Evolutionary conservation across 495 filamentous ascomycete genomes (phyloP), one percentile per base, ranked within the genome.

Genomic region (Chaetomium cochliodes): DNA sequence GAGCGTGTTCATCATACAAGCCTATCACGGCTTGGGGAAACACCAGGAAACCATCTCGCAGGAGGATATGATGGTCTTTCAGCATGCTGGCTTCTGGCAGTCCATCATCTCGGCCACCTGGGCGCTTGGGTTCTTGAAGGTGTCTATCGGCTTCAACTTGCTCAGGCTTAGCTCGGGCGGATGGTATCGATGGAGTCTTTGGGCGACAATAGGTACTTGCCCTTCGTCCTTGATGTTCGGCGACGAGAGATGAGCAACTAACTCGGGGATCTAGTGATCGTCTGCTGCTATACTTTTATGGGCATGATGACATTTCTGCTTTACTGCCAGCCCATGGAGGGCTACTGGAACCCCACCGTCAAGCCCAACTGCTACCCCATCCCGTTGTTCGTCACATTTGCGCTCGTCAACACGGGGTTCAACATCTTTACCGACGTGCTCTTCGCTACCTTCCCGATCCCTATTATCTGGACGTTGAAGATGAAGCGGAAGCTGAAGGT

Each of bases 121-220:
- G 57, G 73, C 71, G 0, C 71, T 79, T 30, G 70, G 71, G 23
- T 65, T 79, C 20, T 69, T 79, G 50, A 81, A 81, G 67, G 66
- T 79, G 49, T 78, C 79, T 2, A 73, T 79, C 33, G 73, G 69
- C 26, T 53, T 72, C 53, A 65, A 64, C n/a, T 58, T 72, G 16
- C 41, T 69, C 2, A 53, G 69, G n/a, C 62, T 72, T 1, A 65
- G 50, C 15, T 26, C 55, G 4, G 51, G 28, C 26, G 63, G 23
- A 33, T 60, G 57, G 65, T 75, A 62, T 52, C 54, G 18, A 2
- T 69, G 44, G 63, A 46, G 42, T 26, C 63, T 71, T 54, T 65
- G 61, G 57, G 66, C 50, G 51, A 65, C 41, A 53, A 74, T 67
- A 58, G 58, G 59, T 66, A 67, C 12, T n/a, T 37, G 2, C 20